Conservation (phyloP, 2,329 filamentous ascomycete species). For the Akanthomyces uredinophilus region DNA sequence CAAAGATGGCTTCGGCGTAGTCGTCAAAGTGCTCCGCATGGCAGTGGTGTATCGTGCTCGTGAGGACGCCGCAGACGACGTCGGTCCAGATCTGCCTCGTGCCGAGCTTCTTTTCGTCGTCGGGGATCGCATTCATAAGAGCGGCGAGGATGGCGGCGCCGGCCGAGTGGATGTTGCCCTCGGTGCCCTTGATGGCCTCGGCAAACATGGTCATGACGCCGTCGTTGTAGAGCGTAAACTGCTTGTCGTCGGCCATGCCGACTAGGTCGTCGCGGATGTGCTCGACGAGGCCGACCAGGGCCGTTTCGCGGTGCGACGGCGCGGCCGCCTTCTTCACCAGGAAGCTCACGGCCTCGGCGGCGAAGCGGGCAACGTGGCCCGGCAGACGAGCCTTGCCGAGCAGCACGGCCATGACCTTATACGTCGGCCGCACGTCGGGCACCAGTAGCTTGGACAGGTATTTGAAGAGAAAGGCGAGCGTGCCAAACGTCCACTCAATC, state of each 20-base stretch:
- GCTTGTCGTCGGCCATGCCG: conserved; percentile 45
- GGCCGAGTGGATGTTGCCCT: conserved; percentile 54
- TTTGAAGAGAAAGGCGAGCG: conserved; percentile 93
- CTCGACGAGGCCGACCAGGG: conserved; percentile 64
- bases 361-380: conserved; percentile 82
- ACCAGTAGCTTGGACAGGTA: conserved; percentile 86
- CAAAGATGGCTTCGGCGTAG: conserved; percentile 57
- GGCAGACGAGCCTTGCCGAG: conserved; percentile 80
- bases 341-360: conserved; percentile 92
- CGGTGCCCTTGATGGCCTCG: conserved; percentile 67
- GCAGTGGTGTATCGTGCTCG: conserved; percentile 78
- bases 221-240: conserved; percentile 69
- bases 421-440: conserved; percentile 78
- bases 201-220: conserved; percentile 90
- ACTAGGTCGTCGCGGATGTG: conserved; percentile 67
- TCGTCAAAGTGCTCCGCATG: conserved; percentile 67
- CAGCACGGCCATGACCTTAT: conserved; percentile 75
- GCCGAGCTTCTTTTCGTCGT: conserved; percentile 43
- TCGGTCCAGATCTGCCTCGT: conserved; percentile 52
- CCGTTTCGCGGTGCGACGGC: conserved; percentile 67
- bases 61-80: conserved; percentile 70
- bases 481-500: conserved; percentile 97
- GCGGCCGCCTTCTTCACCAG: conserved; percentile 83
- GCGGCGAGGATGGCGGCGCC: conserved; percentile 48
- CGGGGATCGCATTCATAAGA: conserved; percentile 47